phyloP scores from a whole-genome alignment of 2,329 filamentous ascomycete genomes.

The Penicillium digitatum region DNA sequence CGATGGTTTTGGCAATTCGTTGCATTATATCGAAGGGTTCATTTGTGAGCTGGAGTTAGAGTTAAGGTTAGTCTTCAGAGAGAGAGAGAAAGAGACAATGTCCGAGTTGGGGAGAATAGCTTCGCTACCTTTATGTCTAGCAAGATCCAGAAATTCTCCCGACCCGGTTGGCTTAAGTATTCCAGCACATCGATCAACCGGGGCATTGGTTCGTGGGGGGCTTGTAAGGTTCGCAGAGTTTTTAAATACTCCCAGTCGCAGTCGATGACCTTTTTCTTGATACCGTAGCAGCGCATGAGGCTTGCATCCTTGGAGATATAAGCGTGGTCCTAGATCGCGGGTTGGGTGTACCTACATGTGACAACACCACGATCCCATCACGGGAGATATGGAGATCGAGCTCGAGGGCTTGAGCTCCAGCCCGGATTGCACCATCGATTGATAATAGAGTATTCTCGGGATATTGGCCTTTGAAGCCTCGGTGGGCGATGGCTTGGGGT shows the following conservation, averaged over 20 bases:
- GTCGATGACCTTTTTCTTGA: constrained; percentile 67
- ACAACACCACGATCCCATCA: constrained; percentile 80
- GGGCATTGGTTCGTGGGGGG: constrained; percentile 69
- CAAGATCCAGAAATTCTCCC: constrained; percentile 71
- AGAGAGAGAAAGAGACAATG: background rate
- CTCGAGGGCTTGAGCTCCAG: constrained; percentile 77
- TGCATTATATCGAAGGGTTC: constrained; percentile 64
- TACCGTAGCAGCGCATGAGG: constrained; percentile 76
- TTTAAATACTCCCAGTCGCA: constrained; percentile 72
- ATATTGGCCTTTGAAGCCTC: constrained; percentile 60
- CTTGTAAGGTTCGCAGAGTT: constrained; percentile 61
- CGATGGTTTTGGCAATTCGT: constrained; percentile 62
- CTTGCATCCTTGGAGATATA: constrained; percentile 60
- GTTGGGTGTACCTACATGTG: constrained; percentile 58
- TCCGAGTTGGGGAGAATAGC: no score
- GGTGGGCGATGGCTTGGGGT: constrained; percentile 43
- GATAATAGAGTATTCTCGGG: constrained; percentile 85
- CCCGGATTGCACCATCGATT: constrained; percentile 68
- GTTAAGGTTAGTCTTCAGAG: background rate
- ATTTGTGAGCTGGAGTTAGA: constrained; percentile 30
- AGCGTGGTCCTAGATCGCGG: background rate
- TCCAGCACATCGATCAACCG: constrained; percentile 68
- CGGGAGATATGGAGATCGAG: constrained; percentile 80
- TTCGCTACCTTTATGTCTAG: constrained; percentile 75
- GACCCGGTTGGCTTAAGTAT: constrained; percentile 62